Conservation (phyloP, 768 basidiomycete species). For the Macrolepiota dolichaula region DNA sequence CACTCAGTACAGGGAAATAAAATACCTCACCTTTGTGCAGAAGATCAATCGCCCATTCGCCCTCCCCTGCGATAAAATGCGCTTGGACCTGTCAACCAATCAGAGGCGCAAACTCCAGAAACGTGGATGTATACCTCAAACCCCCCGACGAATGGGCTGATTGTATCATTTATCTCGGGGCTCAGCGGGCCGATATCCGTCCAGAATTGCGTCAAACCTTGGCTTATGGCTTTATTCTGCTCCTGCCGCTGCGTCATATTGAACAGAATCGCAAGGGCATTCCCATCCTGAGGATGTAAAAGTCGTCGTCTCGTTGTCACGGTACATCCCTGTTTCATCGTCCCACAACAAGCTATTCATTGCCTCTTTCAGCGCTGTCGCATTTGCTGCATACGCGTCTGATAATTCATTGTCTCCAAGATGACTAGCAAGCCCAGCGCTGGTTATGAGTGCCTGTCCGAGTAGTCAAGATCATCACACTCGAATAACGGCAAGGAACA, state of each 20-base stretch:
- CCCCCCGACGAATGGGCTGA: constrained; percentile 49
- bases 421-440: constrained; percentile 30
- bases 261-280: constrained; percentile 45
- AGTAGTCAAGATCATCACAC: neutral
- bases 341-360: constrained; percentile 47
- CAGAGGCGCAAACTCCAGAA: neutral
- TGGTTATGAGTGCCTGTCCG: constrained; percentile 29
- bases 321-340: constrained; percentile 38
- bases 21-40: constrained; percentile 28
- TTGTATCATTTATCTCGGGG: constrained; percentile 48
- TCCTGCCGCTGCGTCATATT: constrained; percentile 35
- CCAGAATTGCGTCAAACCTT: constrained; percentile 44
- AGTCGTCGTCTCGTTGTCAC: constrained; percentile 39
- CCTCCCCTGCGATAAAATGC: constrained; percentile 44
- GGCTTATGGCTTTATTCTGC: constrained; percentile 38
- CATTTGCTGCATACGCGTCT: constrained; percentile 25
- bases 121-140: constrained; percentile 32
- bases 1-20: neutral
- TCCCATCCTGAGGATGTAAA: constrained; percentile 49
- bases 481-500: neutral
- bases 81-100: constrained; percentile 38
- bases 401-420: constrained; percentile 24
- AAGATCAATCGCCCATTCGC: constrained; percentile 43
- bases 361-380: constrained; percentile 33
- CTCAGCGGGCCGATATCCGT: constrained; percentile 43